Base-by-base conservation (phyloP, 768 basidiomycete species). In the Phaeotremella skinneri region DNA sequence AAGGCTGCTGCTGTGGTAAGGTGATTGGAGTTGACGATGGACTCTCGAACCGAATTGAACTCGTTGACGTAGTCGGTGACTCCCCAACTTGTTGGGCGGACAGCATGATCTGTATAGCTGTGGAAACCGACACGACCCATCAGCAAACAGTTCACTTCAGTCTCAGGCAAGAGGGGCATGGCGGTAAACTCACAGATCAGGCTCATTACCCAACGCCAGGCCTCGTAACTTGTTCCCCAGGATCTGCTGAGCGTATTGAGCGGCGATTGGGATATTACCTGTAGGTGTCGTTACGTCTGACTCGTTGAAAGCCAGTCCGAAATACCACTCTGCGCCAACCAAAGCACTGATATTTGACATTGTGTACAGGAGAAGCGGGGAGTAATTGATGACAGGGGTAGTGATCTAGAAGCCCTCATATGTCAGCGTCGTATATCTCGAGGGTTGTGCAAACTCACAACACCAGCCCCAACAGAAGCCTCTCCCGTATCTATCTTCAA, bases 121-220 rank as follows among this genome's bases (percentile, higher is more conserved):
- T 13, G 25, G n/a, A 25, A 26, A n/a, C 16, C 21, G 21, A 14
- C 43, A 45, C n/a, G n/a, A n/a, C n/a, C n/a, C n/a, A n/a, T n/a
- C n/a, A n/a, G n/a, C n/a, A n/a, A n/a, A n/a, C n/a, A n/a, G n/a
- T n/a, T n/a, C n/a, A n/a, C n/a, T 49, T 25, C 41, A 29, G 26
- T 31, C 23, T 48, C 29, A 14, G 27, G 20, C 14, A 50, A 23
- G 42, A 14, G 21, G 16, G 14, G 34, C 6, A 20, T 30, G 17
- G 43, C 26, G 17, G 26, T 14, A 7, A 3, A 66, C 73, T 58
- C 43, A 90, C 62, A 89, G 81, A 79, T 91, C 88, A 16, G 88
- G 88, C 76, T 89, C 87, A 74, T 90, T 89, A 2, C 85, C 87
- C 1, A 84, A 82, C 70, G 88, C 85, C 6, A 87, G 75, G 0